phyloP scores from a whole-genome alignment of 192 early-diverging fungal genomes.

The Rhizophagus clarus region DNA sequence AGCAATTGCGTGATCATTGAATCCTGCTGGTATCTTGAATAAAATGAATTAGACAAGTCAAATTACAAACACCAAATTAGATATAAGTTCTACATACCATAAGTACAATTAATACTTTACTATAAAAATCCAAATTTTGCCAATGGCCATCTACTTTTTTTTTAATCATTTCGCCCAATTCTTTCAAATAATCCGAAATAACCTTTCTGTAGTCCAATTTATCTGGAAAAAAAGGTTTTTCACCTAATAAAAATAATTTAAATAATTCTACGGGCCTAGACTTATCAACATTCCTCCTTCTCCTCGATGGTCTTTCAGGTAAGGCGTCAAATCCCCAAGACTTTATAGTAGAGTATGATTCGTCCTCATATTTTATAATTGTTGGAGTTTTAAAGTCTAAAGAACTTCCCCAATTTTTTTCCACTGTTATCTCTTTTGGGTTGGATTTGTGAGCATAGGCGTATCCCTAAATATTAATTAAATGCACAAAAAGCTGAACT shows the following conservation, averaged over 20 bases:
- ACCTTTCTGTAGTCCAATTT: neutral
- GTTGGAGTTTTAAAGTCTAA: neutral
- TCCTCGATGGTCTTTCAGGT: neutral
- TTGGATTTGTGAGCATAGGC: neutral
- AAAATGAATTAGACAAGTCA: neutral
- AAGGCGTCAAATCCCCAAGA: neutral
- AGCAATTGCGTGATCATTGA: neutral
- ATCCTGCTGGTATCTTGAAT: neutral
- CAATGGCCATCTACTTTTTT: neutral
- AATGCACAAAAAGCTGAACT: neutral
- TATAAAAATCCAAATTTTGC: neutral
- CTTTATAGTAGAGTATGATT: neutral
- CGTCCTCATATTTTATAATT: neutral
- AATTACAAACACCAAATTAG: neutral
- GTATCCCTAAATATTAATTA: neutral
- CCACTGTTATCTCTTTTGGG: neutral
- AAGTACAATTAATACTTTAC: neutral
- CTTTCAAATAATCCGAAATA: constrained; percentile 12
- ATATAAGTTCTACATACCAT: neutral
- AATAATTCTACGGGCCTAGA: constrained; percentile 12
- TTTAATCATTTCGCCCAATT: constrained; percentile 4
- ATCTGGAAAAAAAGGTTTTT: neutral
- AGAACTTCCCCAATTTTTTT: neutral
- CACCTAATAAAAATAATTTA: constrained; percentile 1
- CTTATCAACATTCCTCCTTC: neutral